Evolutionary conservation across 192 early-diverging fungal genomes (phyloP), one percentile per base, ranked within the genome.

Genomic region (Backusella westeae): DNA sequence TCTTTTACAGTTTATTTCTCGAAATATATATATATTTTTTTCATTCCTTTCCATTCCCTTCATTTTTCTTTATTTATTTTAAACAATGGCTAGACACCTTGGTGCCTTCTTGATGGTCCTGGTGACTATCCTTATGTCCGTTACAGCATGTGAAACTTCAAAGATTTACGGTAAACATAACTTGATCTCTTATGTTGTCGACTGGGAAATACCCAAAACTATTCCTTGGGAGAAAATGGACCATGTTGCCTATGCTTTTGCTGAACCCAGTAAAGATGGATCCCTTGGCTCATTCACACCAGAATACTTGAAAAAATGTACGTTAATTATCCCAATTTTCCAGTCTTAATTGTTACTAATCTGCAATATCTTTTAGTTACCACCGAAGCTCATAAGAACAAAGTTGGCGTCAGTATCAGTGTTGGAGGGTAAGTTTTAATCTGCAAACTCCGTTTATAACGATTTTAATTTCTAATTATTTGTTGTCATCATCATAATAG

Each of bases 171-270:
- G 72, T 17, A 26, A 21, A 17, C 76, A 56, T 21, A 36, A 41
- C 14, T 41, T 77, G 6, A 44, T 69, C 2, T 53, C 70, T 23
- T 77, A 77, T 65, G 70, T 77, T 34, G 68, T 69, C 4, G 76
- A 77, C 17, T 77, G 76, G 76, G 76, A 72, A 72, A 77, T 44
- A 6, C 71, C 82, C 9, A 76, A 72, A 38, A 49, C 52, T 38
- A 81, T 85, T 69, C 65, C 79, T 17, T 85, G 70, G 67, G 7
- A 36, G 7, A 87, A 82, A 59, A 81, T 85, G 32, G 90, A 90
- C 2, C 91, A 92, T 79, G 80, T 90, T 71, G 87, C 88, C 63
- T 86, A 90, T 15, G 85, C 91, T 0, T 92, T 89, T 71, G 89
- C 80, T 26, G 67, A 78, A 19, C 79, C 85, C 26, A 65, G 77